Evolutionary conservation across 495 filamentous ascomycete species (phyloP).

Genomic region (Ascobolus immersus): DNA sequence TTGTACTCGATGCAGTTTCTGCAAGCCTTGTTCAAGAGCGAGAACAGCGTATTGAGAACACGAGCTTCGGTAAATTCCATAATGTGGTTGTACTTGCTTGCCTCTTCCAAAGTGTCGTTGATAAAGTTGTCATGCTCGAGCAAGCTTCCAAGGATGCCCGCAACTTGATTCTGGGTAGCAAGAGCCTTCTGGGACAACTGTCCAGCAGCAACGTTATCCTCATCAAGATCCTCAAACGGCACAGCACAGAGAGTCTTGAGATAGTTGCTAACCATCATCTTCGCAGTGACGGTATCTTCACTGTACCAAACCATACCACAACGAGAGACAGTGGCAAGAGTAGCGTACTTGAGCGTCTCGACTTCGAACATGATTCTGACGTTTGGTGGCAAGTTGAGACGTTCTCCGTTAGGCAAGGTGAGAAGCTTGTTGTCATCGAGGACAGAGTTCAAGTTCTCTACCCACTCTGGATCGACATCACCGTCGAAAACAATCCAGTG

Average conservation of each 20-base stretch:
- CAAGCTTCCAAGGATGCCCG: slow-evolving; percentile 47
- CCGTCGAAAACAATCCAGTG: slow-evolving; percentile 99
- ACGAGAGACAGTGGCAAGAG: slow-evolving; percentile 85
- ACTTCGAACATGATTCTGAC: slow-evolving; percentile 99
- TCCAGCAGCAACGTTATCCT: slow-evolving; percentile 58
- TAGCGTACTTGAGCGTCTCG: slow-evolving; percentile 93
- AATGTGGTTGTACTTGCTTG: slow-evolving; percentile 65
- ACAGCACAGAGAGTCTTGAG: slow-evolving; percentile 55
- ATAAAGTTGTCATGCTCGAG: slow-evolving; percentile 58
- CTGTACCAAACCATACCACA: slow-evolving; percentile 99
- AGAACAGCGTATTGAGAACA: slow-evolving; percentile 79
- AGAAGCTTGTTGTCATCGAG: slow-evolving; percentile 95
- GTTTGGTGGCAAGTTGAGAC: slow-evolving; percentile 75
- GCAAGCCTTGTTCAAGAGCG: slow-evolving; percentile 76
- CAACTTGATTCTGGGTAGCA: slow-evolving; percentile 47
- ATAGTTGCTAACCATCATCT: slow-evolving; percentile 83
- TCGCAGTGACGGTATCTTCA: slow-evolving; percentile 75
- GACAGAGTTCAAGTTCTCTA: slow-evolving; percentile 97
- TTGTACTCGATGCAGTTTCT: slow-evolving; percentile 89
- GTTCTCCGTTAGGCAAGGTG: slow-evolving; percentile 90
- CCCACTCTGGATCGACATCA: slow-evolving; percentile 97
- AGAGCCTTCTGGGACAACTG: slow-evolving; percentile 52
- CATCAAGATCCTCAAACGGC: slow-evolving; percentile 79
- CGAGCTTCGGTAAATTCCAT: slow-evolving; percentile 91
- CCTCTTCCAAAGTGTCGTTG: slow-evolving; percentile 43